These are phyloP conservation scores for Toxoplasma gondii DNA, from an alignment of 169 alveolate species.

Conservation along the genomic window DNA sequence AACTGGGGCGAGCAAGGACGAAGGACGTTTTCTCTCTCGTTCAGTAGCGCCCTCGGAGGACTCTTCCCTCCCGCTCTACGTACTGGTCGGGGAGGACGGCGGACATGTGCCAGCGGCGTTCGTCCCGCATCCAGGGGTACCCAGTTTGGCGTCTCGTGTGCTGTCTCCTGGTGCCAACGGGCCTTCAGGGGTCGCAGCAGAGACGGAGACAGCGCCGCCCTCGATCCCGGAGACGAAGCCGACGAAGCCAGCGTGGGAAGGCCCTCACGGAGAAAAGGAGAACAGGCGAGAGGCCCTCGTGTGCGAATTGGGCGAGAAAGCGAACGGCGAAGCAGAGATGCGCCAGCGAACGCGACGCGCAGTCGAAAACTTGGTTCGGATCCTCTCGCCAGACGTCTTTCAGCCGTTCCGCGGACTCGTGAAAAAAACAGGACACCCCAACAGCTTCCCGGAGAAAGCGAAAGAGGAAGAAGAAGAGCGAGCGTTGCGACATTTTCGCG, in stretches of 20 bases:
- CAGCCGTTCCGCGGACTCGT: background rate
- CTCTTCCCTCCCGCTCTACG: background rate
- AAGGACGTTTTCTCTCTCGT: no score
- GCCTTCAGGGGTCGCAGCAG: no score
- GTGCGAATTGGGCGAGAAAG: background rate
- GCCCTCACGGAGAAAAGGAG: no score
- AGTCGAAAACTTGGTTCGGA: background rate
- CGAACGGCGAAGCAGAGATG: background rate
- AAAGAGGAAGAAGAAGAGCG: background rate
- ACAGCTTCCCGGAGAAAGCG: background rate
- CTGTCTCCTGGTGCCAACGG: no score
- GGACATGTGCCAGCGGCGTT: background rate
- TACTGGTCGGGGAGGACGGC: conserved; percentile 32
- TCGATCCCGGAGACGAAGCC: no score
- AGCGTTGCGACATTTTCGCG: background rate
- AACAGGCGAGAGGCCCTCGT: no score
- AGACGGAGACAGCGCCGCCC: background rate
- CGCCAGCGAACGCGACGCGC: background rate
- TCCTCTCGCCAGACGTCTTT: background rate
- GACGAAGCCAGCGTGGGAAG: no score
- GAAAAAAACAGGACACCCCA: background rate
- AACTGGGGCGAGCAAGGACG: no score
- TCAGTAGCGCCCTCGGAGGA: no score
- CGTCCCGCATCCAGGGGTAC: no score
- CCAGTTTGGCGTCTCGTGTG: no score